Evolutionary conservation across 176 grass and related monocot species (phyloP), one percentile per base, ranked within the genome.

Genomic region (Oropetium thomaeum): DNA sequence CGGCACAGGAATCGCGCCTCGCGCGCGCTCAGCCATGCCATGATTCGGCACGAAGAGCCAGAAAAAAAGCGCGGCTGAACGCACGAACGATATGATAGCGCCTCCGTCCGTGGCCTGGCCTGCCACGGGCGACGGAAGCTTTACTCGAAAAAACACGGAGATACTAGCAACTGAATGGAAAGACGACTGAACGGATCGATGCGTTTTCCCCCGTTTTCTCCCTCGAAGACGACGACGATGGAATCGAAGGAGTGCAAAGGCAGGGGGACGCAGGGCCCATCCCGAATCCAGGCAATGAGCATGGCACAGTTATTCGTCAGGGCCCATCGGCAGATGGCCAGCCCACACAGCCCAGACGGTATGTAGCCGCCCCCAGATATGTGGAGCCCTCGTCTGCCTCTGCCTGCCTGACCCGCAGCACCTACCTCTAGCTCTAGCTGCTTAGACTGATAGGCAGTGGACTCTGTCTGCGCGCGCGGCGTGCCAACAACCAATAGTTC

Each of bases 41-140:
- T 60, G 19, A 39, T 57, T 57, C 4, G 23, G 13, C 9, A 26
- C 53, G 22, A 57, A 13, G 2, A 4, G 33, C 60, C 49, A 74
- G 14, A 39, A 73, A 47, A n/a, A 33, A 57, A n/a, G 5, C 23
- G 20, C 43, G 5, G 43, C 15, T 10, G 26, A 30, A 78, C 69
- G 49, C 69, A 72, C 16, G 69, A 67, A 31, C 79, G 38, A 32
- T 20, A 85, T 85, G 75, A 85, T 85, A 38, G 68, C 82, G 28
- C 75, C 29, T 26, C 75, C n/a, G n/a, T n/a, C n/a, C n/a, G n/a
- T n/a, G n/a, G n/a, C n/a, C 23, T 73, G 30, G 39, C 65, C 83
- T 20, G 11, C 20, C 16, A 73, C 49, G 45, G 57, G 22, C 53
- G 79, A n/a, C n/a, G n/a, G n/a, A n/a, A 31, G 58, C 67, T 15